These are phyloP conservation scores for Phenoliferia sp. DNA, from an alignment of 1,284 basidiomycete genomes.

Conservation along the genomic window DNA sequence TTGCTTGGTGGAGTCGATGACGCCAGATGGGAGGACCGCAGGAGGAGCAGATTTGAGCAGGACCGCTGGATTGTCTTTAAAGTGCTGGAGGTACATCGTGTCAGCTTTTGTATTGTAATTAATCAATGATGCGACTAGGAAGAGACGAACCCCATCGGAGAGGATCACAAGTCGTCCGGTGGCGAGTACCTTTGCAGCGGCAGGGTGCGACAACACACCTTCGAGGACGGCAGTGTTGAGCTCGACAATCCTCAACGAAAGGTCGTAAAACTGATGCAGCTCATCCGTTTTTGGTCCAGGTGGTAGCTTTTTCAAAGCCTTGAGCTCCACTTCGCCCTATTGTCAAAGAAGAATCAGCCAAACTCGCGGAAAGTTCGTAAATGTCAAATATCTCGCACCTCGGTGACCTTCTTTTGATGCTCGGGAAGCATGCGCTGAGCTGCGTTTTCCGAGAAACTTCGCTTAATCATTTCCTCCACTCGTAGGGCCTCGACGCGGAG, in stretches of 20 bases:
- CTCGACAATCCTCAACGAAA: slow-evolving; percentile 61
- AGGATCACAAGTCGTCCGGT: slow-evolving; percentile 79
- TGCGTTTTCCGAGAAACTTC: slow-evolving; percentile 96
- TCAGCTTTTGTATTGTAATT: neutral
- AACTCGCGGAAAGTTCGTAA: slow-evolving; percentile 1
- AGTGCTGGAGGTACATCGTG: slow-evolving; percentile 66
- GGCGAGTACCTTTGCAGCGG: slow-evolving; percentile 63
- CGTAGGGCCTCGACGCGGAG: slow-evolving; percentile 91
- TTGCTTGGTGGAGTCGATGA: slow-evolving; percentile 52
- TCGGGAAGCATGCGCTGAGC: slow-evolving; percentile 88
- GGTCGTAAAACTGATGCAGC: slow-evolving; percentile 73
- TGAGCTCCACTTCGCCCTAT: slow-evolving; percentile 72
- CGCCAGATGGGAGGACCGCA: slow-evolving; percentile 46
- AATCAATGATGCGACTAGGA: neutral
- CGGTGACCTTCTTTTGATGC: slow-evolving; percentile 77
- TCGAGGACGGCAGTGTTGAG: slow-evolving; percentile 62
- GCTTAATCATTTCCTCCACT: slow-evolving; percentile 99
- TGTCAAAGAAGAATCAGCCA: neutral
- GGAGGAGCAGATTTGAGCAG: slow-evolving; percentile 65
- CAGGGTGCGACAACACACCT: slow-evolving; percentile 59
- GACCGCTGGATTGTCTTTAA: slow-evolving; percentile 66
- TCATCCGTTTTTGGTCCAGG: slow-evolving; percentile 51
- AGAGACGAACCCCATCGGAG: slow-evolving; percentile 63
- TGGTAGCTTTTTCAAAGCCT: slow-evolving; percentile 60
- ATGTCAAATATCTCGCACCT: too few relatives aligned